Evolutionary conservation across 148 eudicot species (phyloP), one percentile per base, ranked within the genome.

Genomic region (Diospyros kaki): DNA sequence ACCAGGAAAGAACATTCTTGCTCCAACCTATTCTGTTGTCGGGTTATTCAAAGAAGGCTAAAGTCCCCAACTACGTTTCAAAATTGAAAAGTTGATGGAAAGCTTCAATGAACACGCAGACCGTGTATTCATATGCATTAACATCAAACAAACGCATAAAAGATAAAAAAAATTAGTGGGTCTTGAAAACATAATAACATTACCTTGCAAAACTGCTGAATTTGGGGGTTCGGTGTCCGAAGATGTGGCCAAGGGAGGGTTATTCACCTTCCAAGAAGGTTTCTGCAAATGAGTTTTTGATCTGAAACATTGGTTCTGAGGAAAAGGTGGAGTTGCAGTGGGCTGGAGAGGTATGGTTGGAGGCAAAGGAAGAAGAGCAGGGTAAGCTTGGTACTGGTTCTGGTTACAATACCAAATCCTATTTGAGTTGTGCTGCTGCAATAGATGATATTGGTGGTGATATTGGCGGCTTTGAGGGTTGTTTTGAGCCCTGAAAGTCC

Each of bases 291-390:
- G 90, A 83, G 88, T 64, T 71, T 81, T 87, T 51, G 84, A 58
- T 75, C 72, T 56, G 17, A 89, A 80, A 73, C 56, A 82, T 9
- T 86, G 91, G 78, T 81, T 81, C 80, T 85, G 90, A 66, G 81
- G 84, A 46, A 73, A 74, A 41, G 81, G 78, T 6, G 85, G 79
- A 67, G 85, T 28, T 9, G 79, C 13, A 13, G 78, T 46, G 4
- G 78, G 64, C 46, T 80, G 87, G 28, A 84, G 82, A 69, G 90
- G 90, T 52, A 87, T 69, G 71, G 78, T 77, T 61, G 90, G 88
- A 64, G 94, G 98, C 58, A 89, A 81, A 75, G 98, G 98, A 68
- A 91, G 95, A 68, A 94, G 80, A 67, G 90, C 89, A 55, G 91
- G 85, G 72, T 71, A 78, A 68, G 12, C 72, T 50, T 85, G 89